Conservation (phyloP, 1,284 basidiomycete species). For the Fomitopsis schrenkii region DNA sequence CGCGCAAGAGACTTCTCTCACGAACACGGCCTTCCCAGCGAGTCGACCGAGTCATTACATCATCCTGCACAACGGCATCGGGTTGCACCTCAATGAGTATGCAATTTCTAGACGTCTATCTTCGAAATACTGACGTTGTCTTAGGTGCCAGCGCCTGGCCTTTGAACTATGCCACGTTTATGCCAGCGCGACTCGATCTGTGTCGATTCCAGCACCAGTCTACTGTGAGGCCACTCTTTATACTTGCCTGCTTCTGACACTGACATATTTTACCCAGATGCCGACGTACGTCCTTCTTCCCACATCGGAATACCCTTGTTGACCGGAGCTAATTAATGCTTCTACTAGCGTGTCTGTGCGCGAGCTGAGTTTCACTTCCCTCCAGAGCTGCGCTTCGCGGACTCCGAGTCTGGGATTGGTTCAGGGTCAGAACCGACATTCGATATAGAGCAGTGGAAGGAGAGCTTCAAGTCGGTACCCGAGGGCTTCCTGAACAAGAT, state of each 20-base stretch:
- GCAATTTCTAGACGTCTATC: slow-evolving; percentile 6
- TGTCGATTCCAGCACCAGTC: slow-evolving; percentile 63
- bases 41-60: slow-evolving; percentile 55
- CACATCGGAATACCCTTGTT: not conserved
- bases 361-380: slow-evolving; percentile 43
- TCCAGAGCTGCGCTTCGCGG: slow-evolving; percentile 31
- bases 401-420: slow-evolving; percentile 21
- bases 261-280: slow-evolving; percentile 34
- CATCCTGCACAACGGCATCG: slow-evolving; percentile 50
- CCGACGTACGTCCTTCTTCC: slow-evolving; percentile 40
- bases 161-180: slow-evolving; percentile 54
- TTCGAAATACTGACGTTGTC: not conserved
- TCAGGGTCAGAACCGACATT: slow-evolving; percentile 17
- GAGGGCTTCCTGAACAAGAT: slow-evolving; percentile 22
- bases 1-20: not conserved
- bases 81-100: slow-evolving; percentile 30
- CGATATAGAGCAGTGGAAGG: slow-evolving; percentile 33
- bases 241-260: not conserved
- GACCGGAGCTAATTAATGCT: not conserved
- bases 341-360: slow-evolving; percentile 45
- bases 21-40: slow-evolving; percentile 26
- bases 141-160: slow-evolving; percentile 49
- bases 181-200: slow-evolving; percentile 56
- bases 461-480: slow-evolving; percentile 4
- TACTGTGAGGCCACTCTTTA: slow-evolving; percentile 46